Base-by-base conservation (phyloP, 2,329 filamentous ascomycete species). In the Microdochium bolleyi region DNA sequence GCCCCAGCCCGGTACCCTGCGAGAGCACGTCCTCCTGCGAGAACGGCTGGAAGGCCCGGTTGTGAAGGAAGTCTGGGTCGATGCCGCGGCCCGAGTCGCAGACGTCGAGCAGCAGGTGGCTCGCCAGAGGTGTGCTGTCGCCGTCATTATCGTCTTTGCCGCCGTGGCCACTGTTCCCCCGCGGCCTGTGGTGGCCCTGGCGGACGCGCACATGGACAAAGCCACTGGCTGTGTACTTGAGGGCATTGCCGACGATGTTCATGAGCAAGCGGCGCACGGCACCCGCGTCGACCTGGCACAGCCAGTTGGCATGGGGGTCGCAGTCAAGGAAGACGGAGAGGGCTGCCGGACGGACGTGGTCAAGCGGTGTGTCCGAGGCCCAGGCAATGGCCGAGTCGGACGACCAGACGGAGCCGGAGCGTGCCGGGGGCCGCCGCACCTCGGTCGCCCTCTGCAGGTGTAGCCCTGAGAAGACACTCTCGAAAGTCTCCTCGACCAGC, bases 61-160 rank as follows among this genome's bases (percentile, higher is more conserved):
- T 76, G 21, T 77, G 72, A 10, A 87, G 67, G 56, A 82, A 89
- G 11, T 85, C 79, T 5, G 79, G 71, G 0, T 77, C 77, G 32
- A 89, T 89, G 1, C 85, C 86, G 46, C 75, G 76, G 1, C 85
- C 86, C 0, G 85, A 84, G 58, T 89, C 85, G 0, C 73, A 70
- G 1, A 89, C 77, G 0, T 72, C 77, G 5, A 84, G 59, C 0
- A 62, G 62, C 2, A 72, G 64, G 49, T 58, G 37, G 50, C 27
- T 32, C 52, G 24, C 30, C 13, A 7, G 16, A 32, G 24, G 37
- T 56, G 56, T n/a, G 58, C 55, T 51, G 58, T 58, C 19, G n/a
- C n/a, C n/a, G n/a, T 44, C n/a, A 21, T 30, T 5, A 54, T 34
- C 51, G 49, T 32, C 37, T 56, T 56, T 25, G n/a, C n/a, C n/a